These are phyloP conservation scores for Colletotrichum musicola DNA, from an alignment of 2,329 filamentous ascomycete species.

Conservation along the genomic window DNA sequence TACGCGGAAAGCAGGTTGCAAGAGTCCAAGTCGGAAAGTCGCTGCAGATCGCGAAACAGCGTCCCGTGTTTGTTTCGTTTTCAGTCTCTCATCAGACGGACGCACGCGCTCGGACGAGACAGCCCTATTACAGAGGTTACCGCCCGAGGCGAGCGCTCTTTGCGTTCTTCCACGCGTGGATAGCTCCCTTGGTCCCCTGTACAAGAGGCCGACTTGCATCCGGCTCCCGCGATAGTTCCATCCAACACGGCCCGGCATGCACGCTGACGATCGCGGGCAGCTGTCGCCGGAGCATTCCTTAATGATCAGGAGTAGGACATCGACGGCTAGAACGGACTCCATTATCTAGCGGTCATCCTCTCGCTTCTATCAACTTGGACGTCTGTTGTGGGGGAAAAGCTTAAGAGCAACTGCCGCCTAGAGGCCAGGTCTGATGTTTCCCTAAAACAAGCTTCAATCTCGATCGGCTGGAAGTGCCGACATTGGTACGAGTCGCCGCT, in stretches of 20 bases:
- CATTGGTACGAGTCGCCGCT: background rate
- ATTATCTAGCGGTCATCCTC: too few relatives aligned
- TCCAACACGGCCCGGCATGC: too few relatives aligned
- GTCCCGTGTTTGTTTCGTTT: conserved; percentile 21
- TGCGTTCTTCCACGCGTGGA: background rate
- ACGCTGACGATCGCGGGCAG: too few relatives aligned
- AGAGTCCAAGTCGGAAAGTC: background rate
- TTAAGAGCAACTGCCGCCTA: background rate
- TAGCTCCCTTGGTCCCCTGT: background rate
- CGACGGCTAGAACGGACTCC: too few relatives aligned
- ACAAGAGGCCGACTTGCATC: background rate
- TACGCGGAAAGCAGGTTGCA: background rate
- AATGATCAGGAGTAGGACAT: too few relatives aligned
- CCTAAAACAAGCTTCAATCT: conserved; percentile 1
- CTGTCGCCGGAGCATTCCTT: too few relatives aligned
- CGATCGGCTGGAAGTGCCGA: background rate
- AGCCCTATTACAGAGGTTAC: background rate
- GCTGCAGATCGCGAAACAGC: conserved; percentile 18
- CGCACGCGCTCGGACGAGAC: conserved; percentile 20
- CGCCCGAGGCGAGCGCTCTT: background rate
- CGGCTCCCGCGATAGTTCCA: background rate
- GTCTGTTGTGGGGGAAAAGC: background rate
- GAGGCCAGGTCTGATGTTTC: background rate
- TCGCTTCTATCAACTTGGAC: too few relatives aligned
- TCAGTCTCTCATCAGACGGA: conserved; percentile 10